phyloP scores from a whole-genome alignment of 768 basidiomycete genomes.

The Hypholoma sublateritium region DNA sequence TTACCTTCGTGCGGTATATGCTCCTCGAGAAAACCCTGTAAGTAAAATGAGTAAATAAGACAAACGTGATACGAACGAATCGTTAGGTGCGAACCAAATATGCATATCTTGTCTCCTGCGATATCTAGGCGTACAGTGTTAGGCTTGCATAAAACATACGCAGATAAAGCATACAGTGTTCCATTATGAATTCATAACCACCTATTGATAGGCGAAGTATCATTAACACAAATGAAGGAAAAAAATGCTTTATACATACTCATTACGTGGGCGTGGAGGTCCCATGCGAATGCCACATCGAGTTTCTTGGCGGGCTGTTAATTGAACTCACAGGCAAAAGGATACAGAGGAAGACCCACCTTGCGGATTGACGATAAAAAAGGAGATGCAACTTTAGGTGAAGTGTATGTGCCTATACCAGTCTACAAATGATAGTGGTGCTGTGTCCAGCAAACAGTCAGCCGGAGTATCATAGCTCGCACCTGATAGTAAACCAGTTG shows the following conservation, averaged over 20 bases:
- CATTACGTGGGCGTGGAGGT: conserved; percentile 49
- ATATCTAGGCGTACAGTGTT: conserved; percentile 29
- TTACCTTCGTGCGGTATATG: conserved; percentile 58
- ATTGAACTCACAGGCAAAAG: not conserved
- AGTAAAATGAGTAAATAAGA: not conserved
- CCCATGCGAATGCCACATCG: conserved; percentile 51
- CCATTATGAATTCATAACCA: conserved; percentile 62
- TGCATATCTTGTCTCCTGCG: conserved; percentile 56
- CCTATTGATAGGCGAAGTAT: conserved; percentile 22
- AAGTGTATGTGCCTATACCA: conserved; percentile 53
- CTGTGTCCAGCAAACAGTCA: not conserved
- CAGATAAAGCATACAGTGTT: conserved; percentile 40
- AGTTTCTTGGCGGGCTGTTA: conserved; percentile 29
- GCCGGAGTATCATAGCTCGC: not conserved
- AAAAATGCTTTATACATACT: conserved; percentile 24
- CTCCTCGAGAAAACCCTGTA: conserved; percentile 60
- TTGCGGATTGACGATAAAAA: conserved; percentile 36
- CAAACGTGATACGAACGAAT: not conserved
- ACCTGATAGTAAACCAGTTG: conserved; percentile 65
- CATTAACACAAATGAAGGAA: not conserved
- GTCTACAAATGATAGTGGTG: conserved; percentile 27
- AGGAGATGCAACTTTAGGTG: conserved; percentile 36
- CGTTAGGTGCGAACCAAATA: conserved; percentile 44
- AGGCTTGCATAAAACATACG: not conserved
- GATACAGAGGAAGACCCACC: conserved; percentile 20